A percentile compares a stretch with the other conserved stretches of the same genome.
Conservation (phyloP, 2,329 filamentous ascomycete species). For the Ophiocordyceps camponoti-floridani region DNA sequence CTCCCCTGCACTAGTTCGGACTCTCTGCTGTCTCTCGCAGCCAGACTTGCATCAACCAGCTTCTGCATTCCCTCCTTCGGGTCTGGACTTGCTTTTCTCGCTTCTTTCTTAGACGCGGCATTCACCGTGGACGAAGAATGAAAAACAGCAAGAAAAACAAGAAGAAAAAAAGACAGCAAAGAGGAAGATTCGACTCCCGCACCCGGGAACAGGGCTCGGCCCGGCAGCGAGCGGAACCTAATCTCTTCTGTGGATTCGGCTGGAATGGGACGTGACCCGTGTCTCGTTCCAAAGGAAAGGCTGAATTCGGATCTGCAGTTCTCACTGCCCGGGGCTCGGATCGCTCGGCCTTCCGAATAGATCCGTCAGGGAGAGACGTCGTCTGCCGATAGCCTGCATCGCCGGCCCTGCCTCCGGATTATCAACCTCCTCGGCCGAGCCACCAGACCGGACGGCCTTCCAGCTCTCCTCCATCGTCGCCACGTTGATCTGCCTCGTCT, state of each 20-base stretch:
- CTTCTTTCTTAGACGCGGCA: background rate
- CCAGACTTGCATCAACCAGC: background rate
- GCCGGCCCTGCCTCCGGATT: conserved; percentile 19
- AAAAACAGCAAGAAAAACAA: no score
- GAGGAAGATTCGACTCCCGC: background rate
- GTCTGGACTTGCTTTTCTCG: conserved; percentile 9
- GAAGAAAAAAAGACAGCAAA: no score
- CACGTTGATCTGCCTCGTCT: conserved; percentile 22
- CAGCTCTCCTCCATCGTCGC: conserved; percentile 25
- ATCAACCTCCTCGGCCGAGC: conserved; percentile 10
- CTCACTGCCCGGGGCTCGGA: conserved; percentile 4
- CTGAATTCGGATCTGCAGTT: background rate
- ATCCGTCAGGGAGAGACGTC: conserved; percentile 25
- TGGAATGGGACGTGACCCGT: background rate
- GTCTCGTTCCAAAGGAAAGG: background rate
- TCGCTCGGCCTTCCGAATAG: conserved; percentile 20
- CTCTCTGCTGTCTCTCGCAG: background rate
- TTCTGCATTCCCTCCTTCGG: background rate
- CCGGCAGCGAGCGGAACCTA: conserved; percentile 1
- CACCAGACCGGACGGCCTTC: conserved; percentile 16
- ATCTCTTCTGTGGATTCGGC: background rate
- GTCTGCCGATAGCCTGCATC: conserved; percentile 24
- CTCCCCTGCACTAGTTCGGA: no score
- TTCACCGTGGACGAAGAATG: no score
- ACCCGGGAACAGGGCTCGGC: conserved; percentile 1